Evolutionary conservation across 2,329 filamentous ascomycete species (phyloP).

Genomic region (Ascochyta fabae): DNA sequence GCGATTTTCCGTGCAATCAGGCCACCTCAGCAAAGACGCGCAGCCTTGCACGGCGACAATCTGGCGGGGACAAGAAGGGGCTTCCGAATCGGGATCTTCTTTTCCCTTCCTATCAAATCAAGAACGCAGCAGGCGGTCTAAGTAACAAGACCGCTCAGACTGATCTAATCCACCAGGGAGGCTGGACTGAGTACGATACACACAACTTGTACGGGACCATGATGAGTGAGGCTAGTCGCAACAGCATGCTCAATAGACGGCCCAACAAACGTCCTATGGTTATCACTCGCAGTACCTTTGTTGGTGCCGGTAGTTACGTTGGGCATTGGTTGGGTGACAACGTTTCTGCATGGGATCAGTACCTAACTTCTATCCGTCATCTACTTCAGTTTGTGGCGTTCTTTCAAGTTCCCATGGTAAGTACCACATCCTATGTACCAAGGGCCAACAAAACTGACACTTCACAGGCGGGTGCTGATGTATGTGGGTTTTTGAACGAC

Average conservation of each 20-base stretch:
- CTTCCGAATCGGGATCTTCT: slow-evolving; percentile 68
- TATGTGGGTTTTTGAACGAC: slow-evolving; percentile 74
- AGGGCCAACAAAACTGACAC: not conserved
- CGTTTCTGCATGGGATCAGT: slow-evolving; percentile 52
- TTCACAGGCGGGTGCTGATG: slow-evolving; percentile 60
- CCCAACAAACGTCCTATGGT: slow-evolving; percentile 70
- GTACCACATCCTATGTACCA: not conserved
- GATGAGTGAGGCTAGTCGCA: slow-evolving; percentile 72
- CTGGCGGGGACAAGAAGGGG: slow-evolving; percentile 57
- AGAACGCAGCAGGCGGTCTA: slow-evolving; percentile 59
- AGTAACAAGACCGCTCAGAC: slow-evolving; percentile 65
- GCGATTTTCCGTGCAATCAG: slow-evolving; percentile 55
- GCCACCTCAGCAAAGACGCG: slow-evolving; percentile 32
- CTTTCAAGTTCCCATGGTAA: slow-evolving; percentile 55
- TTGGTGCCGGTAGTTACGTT: slow-evolving; percentile 68
- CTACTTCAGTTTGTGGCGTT: slow-evolving; percentile 54
- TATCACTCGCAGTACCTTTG: slow-evolving; percentile 79
- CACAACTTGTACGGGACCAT: slow-evolving; percentile 78
- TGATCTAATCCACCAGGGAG: slow-evolving; percentile 70
- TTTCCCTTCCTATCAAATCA: slow-evolving; percentile 69
- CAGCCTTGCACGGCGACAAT: slow-evolving; percentile 13
- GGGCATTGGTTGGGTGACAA: slow-evolving; percentile 67
- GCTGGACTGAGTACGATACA: slow-evolving; percentile 72
- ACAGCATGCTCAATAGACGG: slow-evolving; percentile 73
- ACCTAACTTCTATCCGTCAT: slow-evolving; percentile 49